Base-by-base conservation (phyloP, 148 eudicot species). In the Vaccinium darrowii region DNA sequence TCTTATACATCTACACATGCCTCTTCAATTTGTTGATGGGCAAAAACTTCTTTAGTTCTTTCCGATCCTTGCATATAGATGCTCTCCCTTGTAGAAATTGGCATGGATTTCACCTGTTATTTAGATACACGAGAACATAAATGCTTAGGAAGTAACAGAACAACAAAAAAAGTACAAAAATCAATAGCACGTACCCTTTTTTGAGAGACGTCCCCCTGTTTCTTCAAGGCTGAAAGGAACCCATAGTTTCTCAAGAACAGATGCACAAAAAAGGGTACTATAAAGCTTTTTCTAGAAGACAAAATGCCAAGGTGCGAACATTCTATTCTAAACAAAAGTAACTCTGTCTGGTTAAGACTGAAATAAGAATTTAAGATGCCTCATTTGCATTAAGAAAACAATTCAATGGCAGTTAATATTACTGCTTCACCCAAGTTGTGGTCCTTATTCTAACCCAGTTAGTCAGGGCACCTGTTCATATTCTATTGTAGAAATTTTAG, bases 211-310 rank as follows among this genome's bases (percentile, higher is more conserved):
- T 78, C 23, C 62, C 81, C 76, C 53, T 58, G 30, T 81, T 88
- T 91, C 89, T 77, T 82, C 18, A 72, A 82, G 12, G 86, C 92
- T 92, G 88, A 82, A 87, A 85, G 81, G 80, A 77, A 71, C 76
- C 33, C 47, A 72, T 2, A 65, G n/a, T 15, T 82, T 8, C 7
- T 11, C 47, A 83, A 53, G 49, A 21, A n/a, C 30, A 81, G 50
- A 3, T 43, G 33, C 53, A 73, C 49, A 52, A 52, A 62, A 56
- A 47, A 27, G 33, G 50, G 1, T 57, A 79, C 30, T 36, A 36
- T 36, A 36, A 36, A 79, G 0, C 27, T 19, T 56, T 8, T 47
- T 39, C 43, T 47, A 21, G 27, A 49, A 76, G 56, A 76, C 79
- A 19, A 36, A 16, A 76, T 47, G 56, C 30, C 30, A 2, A 76